These are phyloP conservation scores for Nicotiana tomentosiformis DNA, from an alignment of 257 asterid genomes.

Conservation along the genomic window DNA sequence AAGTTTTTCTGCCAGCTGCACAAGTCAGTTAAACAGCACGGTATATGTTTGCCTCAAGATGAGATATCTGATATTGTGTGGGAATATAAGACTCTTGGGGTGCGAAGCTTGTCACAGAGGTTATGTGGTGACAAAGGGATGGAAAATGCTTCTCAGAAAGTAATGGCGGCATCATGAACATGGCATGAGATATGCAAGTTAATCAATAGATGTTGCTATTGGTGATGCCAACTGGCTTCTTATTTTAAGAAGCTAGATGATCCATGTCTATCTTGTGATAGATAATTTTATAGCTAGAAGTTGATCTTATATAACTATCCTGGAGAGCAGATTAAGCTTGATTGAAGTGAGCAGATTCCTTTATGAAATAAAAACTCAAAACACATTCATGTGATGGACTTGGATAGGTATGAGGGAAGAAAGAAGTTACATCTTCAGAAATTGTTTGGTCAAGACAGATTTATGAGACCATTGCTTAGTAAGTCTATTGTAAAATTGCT, in stretches of 20 bases:
- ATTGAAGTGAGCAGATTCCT: not conserved
- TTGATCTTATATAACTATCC: not conserved
- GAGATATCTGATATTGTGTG: constrained; percentile 71
- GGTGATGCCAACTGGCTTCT: not conserved
- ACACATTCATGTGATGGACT: not conserved
- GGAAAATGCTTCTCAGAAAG: constrained; percentile 15
- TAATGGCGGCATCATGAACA: constrained; percentile 6
- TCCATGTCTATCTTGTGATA: not conserved
- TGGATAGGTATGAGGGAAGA: not conserved
- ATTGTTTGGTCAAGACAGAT: not conserved
- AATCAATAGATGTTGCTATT: not conserved
- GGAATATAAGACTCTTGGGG: constrained; percentile 74
- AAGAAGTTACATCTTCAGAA: not conserved
- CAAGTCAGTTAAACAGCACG: constrained; percentile 53
- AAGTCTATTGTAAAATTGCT: not conserved
- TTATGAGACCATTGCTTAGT: not conserved
- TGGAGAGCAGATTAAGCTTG: not conserved
- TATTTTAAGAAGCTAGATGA: not conserved
- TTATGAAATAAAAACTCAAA: not conserved
- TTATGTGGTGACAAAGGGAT: constrained; percentile 24
- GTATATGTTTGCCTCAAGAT: constrained; percentile 67
- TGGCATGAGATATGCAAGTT: not conserved
- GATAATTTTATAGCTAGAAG: not conserved
- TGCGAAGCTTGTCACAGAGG: constrained; percentile 30
- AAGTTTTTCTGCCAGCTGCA: constrained; percentile 65